A percentile compares a stretch with the other conserved stretches of the same genome.
These are phyloP conservation scores for Cordyceps cateniannulata DNA, from an alignment of 2,329 filamentous ascomycete genomes.

Conservation along the genomic window DNA sequence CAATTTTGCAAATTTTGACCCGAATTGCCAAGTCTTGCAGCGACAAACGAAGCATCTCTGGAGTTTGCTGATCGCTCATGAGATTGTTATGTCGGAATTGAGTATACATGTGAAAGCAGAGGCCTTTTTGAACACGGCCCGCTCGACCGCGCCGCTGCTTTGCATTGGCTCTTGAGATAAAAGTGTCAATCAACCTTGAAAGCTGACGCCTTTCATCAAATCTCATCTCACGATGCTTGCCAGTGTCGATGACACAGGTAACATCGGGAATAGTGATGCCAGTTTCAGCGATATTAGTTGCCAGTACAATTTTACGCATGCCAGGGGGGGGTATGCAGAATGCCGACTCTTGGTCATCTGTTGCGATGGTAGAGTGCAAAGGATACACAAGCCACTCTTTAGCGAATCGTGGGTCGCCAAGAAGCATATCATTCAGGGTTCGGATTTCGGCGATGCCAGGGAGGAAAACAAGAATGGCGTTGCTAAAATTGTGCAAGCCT, in stretches of 20 bases:
- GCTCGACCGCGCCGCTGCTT: constrained; percentile 92
- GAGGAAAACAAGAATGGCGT: constrained; percentile 88
- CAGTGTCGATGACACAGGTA: constrained; percentile 92
- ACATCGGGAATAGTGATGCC: constrained; percentile 98
- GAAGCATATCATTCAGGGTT: constrained; percentile 76
- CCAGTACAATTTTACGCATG: constrained; percentile 85
- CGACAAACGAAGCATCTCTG: constrained; percentile 90
- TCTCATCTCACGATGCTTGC: constrained; percentile 95
- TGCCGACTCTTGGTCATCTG: constrained; percentile 90
- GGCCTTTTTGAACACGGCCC: constrained; percentile 87
- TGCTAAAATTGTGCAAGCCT: constrained; percentile 66
- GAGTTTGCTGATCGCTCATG: constrained; percentile 89
- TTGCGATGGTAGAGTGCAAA: constrained; percentile 90
- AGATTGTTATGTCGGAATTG: constrained; percentile 77
- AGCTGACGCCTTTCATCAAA: constrained; percentile 92
- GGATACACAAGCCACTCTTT: constrained; percentile 80
- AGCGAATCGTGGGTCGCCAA: constrained; percentile 68
- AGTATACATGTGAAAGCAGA: constrained; percentile 96
- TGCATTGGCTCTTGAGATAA: constrained; percentile 91
- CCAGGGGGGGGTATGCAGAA: constrained; percentile 80
- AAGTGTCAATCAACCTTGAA: constrained; percentile 85
- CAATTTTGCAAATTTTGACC: constrained; percentile 95
- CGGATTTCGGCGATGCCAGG: constrained; percentile 92
- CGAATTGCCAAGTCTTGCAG: constrained; percentile 92
- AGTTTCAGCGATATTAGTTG: constrained; percentile 97